Conservation (phyloP, 768 basidiomycete genomes). For the Podaxis sp. region DNA sequence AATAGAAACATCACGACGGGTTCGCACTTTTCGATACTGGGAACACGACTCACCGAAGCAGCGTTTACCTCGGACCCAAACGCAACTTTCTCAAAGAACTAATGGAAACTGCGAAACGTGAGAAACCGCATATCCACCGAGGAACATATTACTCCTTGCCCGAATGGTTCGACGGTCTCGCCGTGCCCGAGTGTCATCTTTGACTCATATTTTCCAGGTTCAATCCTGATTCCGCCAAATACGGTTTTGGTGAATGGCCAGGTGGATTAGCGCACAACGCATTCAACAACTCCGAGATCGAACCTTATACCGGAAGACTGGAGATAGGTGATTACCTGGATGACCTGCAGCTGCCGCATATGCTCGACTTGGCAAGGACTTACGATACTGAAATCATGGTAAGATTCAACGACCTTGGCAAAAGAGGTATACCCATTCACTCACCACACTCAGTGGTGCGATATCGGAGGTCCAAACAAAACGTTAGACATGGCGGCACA, state of each 20-base stretch:
- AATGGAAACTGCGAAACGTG: constrained; percentile 45
- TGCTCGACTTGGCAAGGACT: constrained; percentile 44
- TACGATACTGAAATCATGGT: constrained; percentile 60
- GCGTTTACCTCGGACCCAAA: constrained; percentile 47
- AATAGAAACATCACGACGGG: constrained; percentile 63
- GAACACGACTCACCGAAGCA: constrained; percentile 50
- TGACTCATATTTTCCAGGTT: constrained; percentile 37
- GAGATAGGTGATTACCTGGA: constrained; percentile 51
- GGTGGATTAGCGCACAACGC: constrained; percentile 55
- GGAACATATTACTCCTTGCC: constrained; percentile 61
- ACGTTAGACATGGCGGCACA: constrained; percentile 43
- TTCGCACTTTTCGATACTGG: constrained; percentile 56
- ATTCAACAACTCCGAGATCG: constrained; percentile 43
- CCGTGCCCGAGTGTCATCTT: not conserved
- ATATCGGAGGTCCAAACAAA: constrained; percentile 52
- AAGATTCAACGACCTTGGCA: constrained; percentile 1
- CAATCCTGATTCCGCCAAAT: constrained; percentile 50
- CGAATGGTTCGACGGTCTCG: constrained; percentile 40
- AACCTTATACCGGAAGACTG: constrained; percentile 54
- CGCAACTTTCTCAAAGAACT: constrained; percentile 53
- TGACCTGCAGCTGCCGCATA: constrained; percentile 52
- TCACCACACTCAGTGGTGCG: constrained; percentile 44
- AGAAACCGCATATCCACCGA: constrained; percentile 51
- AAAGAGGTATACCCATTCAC: not conserved
- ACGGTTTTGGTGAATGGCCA: constrained; percentile 52